Base-by-base conservation (phyloP, 345 rosid genomes). In the Gossypium sturtianum region DNA sequence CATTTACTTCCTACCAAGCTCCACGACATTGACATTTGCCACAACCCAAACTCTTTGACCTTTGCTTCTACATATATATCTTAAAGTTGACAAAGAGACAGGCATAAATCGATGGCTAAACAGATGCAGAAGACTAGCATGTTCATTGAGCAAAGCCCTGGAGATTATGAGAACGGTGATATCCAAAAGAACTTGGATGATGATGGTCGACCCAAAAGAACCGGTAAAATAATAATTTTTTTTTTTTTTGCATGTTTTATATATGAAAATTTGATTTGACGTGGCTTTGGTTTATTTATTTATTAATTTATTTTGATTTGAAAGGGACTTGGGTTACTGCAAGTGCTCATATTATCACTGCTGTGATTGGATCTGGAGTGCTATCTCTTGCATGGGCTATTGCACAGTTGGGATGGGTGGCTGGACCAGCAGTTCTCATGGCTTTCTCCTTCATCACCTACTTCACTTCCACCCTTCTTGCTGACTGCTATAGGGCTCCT, bases 361-460 rank as follows among this genome's bases (percentile, higher is more conserved):
- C 97, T 0, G 97, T 94, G 80, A 94, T 94, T 20, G 98, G 97
- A 9, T 92, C 94, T 20, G 98, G 98, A 17, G 97, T 92, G 74
- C 73, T 94, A 64, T 85, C 97, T 5, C 75, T 94, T 82, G 92
- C 98, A 12, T 92, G 97, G 98, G 90, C 94, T 10, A 89, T 78
- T 13, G 94, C 98, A 0, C 97, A 94, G 83, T 78, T 94, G 4
- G 98, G 98, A 1, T 92, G 97, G 98, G 80, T 78, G 17, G 89
- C 84, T 19, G 98, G 98, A 5, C 91, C 94, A 0, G 81, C 84
- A 17, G 86, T 90, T 57, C 90, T 90, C 71, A 25, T 84, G 78
- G 84, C 83, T 4, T 94, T 94, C 79, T 88, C 95, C 3, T 72
- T 88, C 78, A 86, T 94, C 77, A 92, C 98, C 52, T 90, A 85